Evolutionary conservation across 2,329 filamentous ascomycete species (phyloP), one percentile per base, ranked within the genome.

Genomic region (Calonectria fujianensis): DNA sequence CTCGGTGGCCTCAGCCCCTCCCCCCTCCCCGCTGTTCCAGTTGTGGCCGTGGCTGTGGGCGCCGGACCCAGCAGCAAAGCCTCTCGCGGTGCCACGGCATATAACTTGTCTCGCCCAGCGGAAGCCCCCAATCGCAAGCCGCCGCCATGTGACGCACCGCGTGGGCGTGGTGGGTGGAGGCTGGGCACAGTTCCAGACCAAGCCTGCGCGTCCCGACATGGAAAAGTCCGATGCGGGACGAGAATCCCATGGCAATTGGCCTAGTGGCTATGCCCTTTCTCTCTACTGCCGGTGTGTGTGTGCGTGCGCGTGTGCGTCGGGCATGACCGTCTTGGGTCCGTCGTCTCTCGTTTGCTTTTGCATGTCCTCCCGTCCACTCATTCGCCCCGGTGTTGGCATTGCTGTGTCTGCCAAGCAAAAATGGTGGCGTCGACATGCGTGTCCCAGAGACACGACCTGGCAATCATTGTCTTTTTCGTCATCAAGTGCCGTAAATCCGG

Each of bases 21-120:
- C 18, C 41, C 41, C 9, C 45, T 48, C 45, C 27, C 35, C 57
- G 57, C 57, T 31, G 57, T 27, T 29, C 57, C 57, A 63, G 57
- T 63, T 63, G 57, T 29, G 57, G 57, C n/a, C 57, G 57, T 63
- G 57, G 57, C 57, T 41, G 57, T 63, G 57, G 6, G 54, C 31
- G n/a, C 32, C 35, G 11, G 45, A 61, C 20, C 35, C 32, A 39
- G 57, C 20, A 35, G n/a, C 51, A 39, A 39, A n/a, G n/a, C 32
- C 35, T 41, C 14, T 41, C 7, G 31, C 52, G 24, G 52, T 20
- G 27, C 52, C 52, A 35, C 29, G 31, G 52, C 52, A 57, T 57
- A 57, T 35, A 27, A 16, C 54, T 18, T 63, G 57, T 41, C 57
- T 63, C 37, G 35, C 57, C 45, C 45, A n/a, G 41, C 45, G 10